Percentiles rank a stretch among this genome's conserved stretches.
These are phyloP conservation scores for Leccinum incarnatum DNA, from an alignment of 768 basidiomycete species.

Conservation along the genomic window DNA sequence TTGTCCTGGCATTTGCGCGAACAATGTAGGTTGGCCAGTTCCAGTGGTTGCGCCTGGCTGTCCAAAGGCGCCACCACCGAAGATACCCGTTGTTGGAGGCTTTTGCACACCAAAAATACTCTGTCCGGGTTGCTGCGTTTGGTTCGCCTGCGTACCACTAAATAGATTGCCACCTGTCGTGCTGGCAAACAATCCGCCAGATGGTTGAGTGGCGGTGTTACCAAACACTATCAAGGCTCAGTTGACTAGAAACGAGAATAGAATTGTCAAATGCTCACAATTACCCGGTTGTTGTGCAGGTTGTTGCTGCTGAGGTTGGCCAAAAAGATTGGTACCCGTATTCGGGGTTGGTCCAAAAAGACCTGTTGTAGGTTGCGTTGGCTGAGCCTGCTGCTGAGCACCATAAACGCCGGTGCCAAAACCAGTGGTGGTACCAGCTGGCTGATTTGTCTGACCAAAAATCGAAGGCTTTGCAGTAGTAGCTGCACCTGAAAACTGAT, in stretches of 20 bases:
- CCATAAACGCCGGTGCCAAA: slow-evolving; percentile 34
- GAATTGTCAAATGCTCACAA: slow-evolving; percentile 26
- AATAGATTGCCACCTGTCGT: slow-evolving; percentile 34
- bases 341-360: slow-evolving; percentile 31
- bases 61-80: slow-evolving; percentile 52
- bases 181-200: slow-evolving; percentile 38
- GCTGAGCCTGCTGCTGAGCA: slow-evolving; percentile 26
- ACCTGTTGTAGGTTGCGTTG: slow-evolving; percentile 23
- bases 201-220: slow-evolving; percentile 28
- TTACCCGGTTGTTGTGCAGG: slow-evolving; percentile 38
- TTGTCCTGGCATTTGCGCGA: slow-evolving; percentile 53
- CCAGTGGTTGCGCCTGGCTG: slow-evolving; percentile 37
- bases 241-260: slow-evolving; percentile 8
- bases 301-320: slow-evolving; percentile 36
- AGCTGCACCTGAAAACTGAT: slow-evolving; percentile 25
- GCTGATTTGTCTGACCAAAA: slow-evolving; percentile 49
- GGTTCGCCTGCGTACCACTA: slow-evolving; percentile 34
- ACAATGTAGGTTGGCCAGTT: slow-evolving; percentile 39
- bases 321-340: slow-evolving; percentile 32
- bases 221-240: slow-evolving; percentile 35
- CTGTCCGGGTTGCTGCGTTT: slow-evolving; percentile 37
- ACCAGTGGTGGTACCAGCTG: slow-evolving; percentile 33
- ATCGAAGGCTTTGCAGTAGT: slow-evolving; percentile 43
- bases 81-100: slow-evolving; percentile 37
- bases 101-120: slow-evolving; percentile 31